These are phyloP conservation scores for Tuber microsphaerosporum DNA, from an alignment of 495 filamentous ascomycete species.

Conservation along the genomic window DNA sequence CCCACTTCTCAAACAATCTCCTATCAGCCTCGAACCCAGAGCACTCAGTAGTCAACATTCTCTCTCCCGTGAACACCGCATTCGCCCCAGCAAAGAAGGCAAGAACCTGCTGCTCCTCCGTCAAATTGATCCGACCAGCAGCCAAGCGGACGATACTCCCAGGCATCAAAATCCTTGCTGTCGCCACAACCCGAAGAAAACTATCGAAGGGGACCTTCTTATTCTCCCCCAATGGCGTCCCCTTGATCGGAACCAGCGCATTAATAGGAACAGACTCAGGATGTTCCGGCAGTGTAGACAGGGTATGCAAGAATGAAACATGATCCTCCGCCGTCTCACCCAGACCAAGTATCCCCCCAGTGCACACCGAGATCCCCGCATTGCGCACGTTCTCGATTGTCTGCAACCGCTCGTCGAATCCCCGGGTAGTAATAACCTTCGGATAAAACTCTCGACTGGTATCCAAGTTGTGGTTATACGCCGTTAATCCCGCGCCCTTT, in stretches of 20 bases:
- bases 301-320: slow-evolving; percentile 69
- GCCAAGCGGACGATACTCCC: slow-evolving; percentile 73
- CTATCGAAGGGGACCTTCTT: slow-evolving; percentile 62
- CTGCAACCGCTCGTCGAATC: slow-evolving; percentile 72
- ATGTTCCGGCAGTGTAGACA: slow-evolving; percentile 65
- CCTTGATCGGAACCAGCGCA: slow-evolving; percentile 75
- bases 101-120: slow-evolving; percentile 73
- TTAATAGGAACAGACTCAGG: slow-evolving; percentile 83
- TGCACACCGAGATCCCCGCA: slow-evolving; percentile 78
- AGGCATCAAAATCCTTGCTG: slow-evolving; percentile 70
- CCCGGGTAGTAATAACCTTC: slow-evolving; percentile 67
- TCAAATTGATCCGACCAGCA: slow-evolving; percentile 67
- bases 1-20: slow-evolving; percentile 70
- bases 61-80: slow-evolving; percentile 83
- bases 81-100: slow-evolving; percentile 84
- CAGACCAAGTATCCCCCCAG: slow-evolving; percentile 71
- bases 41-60: slow-evolving; percentile 83
- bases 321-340: slow-evolving; percentile 70
- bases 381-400: slow-evolving; percentile 69
- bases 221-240: slow-evolving; percentile 68
- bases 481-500: slow-evolving; percentile 72
- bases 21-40: slow-evolving; percentile 82
- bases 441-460: slow-evolving; percentile 82
- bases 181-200: slow-evolving; percentile 67
- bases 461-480: slow-evolving; percentile 86